A percentile compares a stretch with the other conserved stretches of the same genome.
Evolutionary conservation across 2,329 filamentous ascomycete genomes (phyloP).

Genomic region (Exophiala bonariae): DNA sequence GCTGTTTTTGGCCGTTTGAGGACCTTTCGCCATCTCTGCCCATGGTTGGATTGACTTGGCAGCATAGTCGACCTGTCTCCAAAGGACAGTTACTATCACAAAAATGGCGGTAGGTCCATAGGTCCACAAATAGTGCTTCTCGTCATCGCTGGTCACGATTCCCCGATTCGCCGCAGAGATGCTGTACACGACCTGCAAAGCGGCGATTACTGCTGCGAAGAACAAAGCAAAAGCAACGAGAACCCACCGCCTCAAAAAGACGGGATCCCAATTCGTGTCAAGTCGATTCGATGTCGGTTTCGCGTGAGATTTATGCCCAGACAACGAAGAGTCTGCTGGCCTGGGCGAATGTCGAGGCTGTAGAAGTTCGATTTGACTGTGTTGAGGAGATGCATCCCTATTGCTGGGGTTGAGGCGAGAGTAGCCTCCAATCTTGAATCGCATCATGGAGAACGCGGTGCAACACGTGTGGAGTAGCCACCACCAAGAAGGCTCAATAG

Average conservation of each 20-base stretch:
- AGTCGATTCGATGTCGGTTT: background rate
- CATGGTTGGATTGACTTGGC: conserved; percentile 24
- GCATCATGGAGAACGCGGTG: too few species aligned
- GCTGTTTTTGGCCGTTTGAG: conserved; percentile 19
- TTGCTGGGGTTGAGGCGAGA: too few species aligned
- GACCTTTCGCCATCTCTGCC: conserved; percentile 22
- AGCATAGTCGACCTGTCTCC: conserved; percentile 24
- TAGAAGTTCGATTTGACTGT: too few species aligned
- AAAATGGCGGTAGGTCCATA: conserved; percentile 22
- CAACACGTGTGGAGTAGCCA: too few species aligned
- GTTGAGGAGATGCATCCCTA: too few species aligned
- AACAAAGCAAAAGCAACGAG: conserved; percentile 16
- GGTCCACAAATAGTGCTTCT: conserved; percentile 22
- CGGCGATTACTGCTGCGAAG: conserved; percentile 16
- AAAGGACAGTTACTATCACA: conserved; percentile 19
- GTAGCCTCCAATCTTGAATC: too few species aligned
- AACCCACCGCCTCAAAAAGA: conserved; percentile 19
- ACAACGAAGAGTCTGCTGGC: too few species aligned
- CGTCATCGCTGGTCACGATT: conserved; percentile 12
- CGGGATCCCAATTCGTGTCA: conserved; percentile 16
- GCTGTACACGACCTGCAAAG: conserved; percentile 20
- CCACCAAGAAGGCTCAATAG: too few species aligned
- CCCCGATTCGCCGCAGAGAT: conserved; percentile 15
- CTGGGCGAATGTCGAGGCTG: too few species aligned
- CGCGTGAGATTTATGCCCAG: too few species aligned